Evolutionary conservation across 139 green algal genomes (phyloP).

Genomic region (Coccomyxa sp.): DNA sequence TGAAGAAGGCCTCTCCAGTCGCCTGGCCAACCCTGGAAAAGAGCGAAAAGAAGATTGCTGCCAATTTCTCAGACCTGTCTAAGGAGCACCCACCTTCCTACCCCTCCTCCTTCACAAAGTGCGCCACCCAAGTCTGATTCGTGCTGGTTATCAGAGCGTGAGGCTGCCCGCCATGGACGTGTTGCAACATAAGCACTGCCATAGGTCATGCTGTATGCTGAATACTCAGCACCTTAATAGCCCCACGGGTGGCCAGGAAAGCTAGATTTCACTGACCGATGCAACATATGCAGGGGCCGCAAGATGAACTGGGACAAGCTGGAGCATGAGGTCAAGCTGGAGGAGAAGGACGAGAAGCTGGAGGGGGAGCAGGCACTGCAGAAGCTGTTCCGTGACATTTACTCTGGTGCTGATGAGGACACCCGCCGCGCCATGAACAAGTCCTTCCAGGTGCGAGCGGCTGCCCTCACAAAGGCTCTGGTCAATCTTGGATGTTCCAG

Average conservation of each 20-base stretch:
- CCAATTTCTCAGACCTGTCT: not conserved
- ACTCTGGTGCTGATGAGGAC: constrained; percentile 75
- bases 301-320: constrained; percentile 70
- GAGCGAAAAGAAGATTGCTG: not conserved
- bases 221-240: no score
- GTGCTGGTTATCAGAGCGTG: not conserved
- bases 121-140: not conserved
- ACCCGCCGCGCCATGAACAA: constrained; percentile 97
- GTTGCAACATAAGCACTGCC: not conserved
- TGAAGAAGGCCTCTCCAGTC: constrained; percentile 59
- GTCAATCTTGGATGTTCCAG: not conserved
- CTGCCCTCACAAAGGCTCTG: constrained; percentile 5
- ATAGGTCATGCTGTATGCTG: no score
- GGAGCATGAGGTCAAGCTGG: constrained; percentile 54
- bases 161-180: not conserved
- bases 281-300: not conserved
- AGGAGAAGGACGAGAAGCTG: constrained; percentile 80
- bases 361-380: constrained; percentile 75
- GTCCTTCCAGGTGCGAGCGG: constrained; percentile 63
- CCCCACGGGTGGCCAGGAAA: not conserved
- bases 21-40: constrained; percentile 63
- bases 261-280: not conserved
- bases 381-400: constrained; percentile 64
- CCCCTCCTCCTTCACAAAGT: constrained; percentile 44
- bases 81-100: constrained; percentile 30